These are phyloP conservation scores for Puccinia hordei DNA, from an alignment of 1,284 basidiomycete species.

Conservation along the genomic window DNA sequence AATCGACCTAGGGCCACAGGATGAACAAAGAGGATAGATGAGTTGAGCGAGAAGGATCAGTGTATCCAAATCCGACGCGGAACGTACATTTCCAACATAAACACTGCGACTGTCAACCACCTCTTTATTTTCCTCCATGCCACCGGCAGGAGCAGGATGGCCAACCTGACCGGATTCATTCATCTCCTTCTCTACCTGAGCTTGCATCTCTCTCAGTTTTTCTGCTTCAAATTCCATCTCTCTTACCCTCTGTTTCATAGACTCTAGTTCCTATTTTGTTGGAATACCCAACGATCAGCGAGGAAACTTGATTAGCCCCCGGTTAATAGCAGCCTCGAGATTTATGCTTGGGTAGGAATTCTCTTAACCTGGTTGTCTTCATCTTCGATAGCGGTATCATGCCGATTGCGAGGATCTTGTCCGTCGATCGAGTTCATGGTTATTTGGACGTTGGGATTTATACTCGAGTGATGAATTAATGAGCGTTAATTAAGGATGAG, in stretches of 20 bases:
- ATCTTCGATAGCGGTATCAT: conserved; percentile 33
- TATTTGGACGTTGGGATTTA: background rate
- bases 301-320: background rate
- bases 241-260: conserved; percentile 87
- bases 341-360: background rate
- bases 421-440: conserved; percentile 32
- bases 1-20: conserved; percentile 76
- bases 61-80: background rate
- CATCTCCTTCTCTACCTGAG: conserved; percentile 70
- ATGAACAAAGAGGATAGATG: background rate
- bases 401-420: conserved; percentile 41
- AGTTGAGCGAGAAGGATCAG: background rate
- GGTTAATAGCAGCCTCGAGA: background rate
- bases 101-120: conserved; percentile 83
- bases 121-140: conserved; percentile 63
- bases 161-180: conserved; percentile 50
- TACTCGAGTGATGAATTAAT: background rate
- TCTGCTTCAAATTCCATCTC: conserved; percentile 81
- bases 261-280: conserved; percentile 61
- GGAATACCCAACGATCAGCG: background rate
- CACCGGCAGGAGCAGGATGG: conserved; percentile 62
- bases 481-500: background rate
- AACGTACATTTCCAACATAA: conserved; percentile 94
- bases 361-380: conserved; percentile 44
- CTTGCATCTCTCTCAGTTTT: conserved; percentile 85